Base-by-base conservation (phyloP, 352 stramenopile genomes). In the Thalassiosira mediterranea region DNA sequence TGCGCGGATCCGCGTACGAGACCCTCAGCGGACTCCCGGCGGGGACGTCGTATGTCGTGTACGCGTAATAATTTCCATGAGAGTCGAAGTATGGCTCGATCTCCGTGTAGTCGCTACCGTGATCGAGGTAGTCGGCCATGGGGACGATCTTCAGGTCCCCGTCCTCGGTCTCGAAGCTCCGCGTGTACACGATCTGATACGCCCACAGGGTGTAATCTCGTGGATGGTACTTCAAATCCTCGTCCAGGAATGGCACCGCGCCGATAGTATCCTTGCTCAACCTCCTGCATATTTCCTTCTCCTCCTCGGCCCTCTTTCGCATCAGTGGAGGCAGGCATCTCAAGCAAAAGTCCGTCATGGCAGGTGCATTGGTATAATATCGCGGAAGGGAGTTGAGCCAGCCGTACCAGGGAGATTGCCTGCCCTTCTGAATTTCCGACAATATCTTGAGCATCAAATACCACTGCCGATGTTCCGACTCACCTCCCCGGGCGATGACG, bases 401-500 rank as follows among this genome's bases (percentile, higher is more conserved):
- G 19, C 23, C 15, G 21, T 47, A 72, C 34, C 52, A 72, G 3
- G 49, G 7, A 15, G 37, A 62, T 48, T 86, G 47, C 15, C 49
- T 34, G 3, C 76, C 81, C 28, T 52, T 70, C 40, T 88, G 63
- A 42, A 73, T 75, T 51, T 88, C 76, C 0, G 63, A 38, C 11
- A 88, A 40, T 25, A 88, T 74, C 46, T 86, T 80, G 11, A 88
- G 29, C 52, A 88, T 79, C 1, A 88, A 61, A 79, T 85, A 83
- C 29, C 68, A 88, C 29, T 84, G 69, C 7, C 40, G 52, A 4
- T 79, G 57, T 47, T 81, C 54, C 1, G 44, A 28, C 21, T 73
- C 54, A 0, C 31, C 52, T 8, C 56, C 65, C 0, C 69, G 23
- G 32, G 44, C 67, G 3, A 37, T 15, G 1, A 84, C 56, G 8